A percentile compares a stretch with the other conserved stretches of the same genome.
Conservation (phyloP, 2,329 filamentous ascomycete species). For the Stagonosporopsis vannaccii region DNA sequence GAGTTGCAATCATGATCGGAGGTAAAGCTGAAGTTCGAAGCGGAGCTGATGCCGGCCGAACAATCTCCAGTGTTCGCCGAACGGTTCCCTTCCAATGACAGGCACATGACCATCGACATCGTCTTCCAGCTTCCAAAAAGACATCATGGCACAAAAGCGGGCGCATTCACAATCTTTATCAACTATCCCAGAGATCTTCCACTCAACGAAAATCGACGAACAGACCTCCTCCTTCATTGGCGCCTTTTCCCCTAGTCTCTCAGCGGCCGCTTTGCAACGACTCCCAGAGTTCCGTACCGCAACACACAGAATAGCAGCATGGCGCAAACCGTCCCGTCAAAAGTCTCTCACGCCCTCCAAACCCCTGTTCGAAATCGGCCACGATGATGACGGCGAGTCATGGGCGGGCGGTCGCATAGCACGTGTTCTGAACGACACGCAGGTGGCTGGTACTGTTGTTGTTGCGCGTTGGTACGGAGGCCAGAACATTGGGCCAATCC, state of each 20-base stretch:
- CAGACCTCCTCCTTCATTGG: conserved; percentile 61
- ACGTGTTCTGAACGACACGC: conserved; percentile 55
- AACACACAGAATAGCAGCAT: conserved; percentile 60
- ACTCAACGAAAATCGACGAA: conserved; percentile 57
- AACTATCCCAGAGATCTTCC: conserved; percentile 48
- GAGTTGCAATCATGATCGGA: not conserved
- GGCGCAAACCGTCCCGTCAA: conserved; percentile 58
- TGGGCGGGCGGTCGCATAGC: conserved; percentile 59
- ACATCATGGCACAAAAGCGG: conserved; percentile 43
- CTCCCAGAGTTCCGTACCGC: conserved; percentile 55
- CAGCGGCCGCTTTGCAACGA: conserved; percentile 52
- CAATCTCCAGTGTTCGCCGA: conserved; percentile 23
- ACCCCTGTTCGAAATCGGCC: conserved; percentile 52
- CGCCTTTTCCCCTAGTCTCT: conserved; percentile 56
- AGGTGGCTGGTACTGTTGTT: conserved; percentile 56
- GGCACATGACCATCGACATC: conserved; percentile 4
- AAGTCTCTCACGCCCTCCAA: conserved; percentile 52
- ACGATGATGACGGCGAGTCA: conserved; percentile 63
- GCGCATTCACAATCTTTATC: conserved; percentile 27
- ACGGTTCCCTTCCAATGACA: conserved; percentile 18
- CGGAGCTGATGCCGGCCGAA: conserved; percentile 10
- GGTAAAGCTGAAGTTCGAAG: conserved; percentile 2
- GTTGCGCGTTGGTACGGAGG: conserved; percentile 65
- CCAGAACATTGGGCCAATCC: conserved; percentile 59
- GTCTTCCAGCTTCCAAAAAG: not conserved